Base-by-base conservation (phyloP, 495 filamentous ascomycete genomes). In the Bombardia bombarda region DNA sequence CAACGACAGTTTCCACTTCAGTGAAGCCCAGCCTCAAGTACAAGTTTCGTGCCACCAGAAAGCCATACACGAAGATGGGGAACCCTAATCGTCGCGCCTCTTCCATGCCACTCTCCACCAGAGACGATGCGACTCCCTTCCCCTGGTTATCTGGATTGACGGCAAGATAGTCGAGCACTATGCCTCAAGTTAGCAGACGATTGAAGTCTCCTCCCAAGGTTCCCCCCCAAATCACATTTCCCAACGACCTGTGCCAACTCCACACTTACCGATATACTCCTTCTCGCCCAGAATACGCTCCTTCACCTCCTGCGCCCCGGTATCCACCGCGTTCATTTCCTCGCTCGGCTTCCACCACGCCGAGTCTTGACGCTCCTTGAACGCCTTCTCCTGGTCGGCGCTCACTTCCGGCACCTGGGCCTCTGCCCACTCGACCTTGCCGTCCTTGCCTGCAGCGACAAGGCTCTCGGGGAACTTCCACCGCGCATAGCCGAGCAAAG, bases 111-210 rank as follows among this genome's bases (percentile, higher is more conserved):
- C 28, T 38, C 18, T 33, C 8, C 1, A 32, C 35, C 25, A 45
- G 36, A 8, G 20, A 10, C 1, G 35, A 32, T 3, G 34, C 43
- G 43, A 45, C 24, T 1, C 43, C 43, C 35, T 39, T 32, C 1
- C 43, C 25, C n/a, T 30, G 8, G 4, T 38, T 20, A 13, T 38
- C 34, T 1, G 43, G 43, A 18, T 38, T 17, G 0, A 45, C 43
- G 19, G 43, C 43, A 3, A 45, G 25, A 22, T 38, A 45, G 33
- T 45, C 43, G 18, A 45, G 43, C 4, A 16, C 43, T 39, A 4
- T 39, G 19, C 19, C 7, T 9, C 8, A 4, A 20, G 16, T 25
- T 26, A 24, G 20, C 12, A 25, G n/a, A 24, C 6, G n/a, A n/a
- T n/a, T n/a, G n/a, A n/a, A n/a, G n/a, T n/a, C n/a, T n/a, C n/a